Evolutionary conservation across 805 yeast genomes (phyloP), one percentile per base, ranked within the genome.

Genomic region (Suhomyces emberorum): DNA sequence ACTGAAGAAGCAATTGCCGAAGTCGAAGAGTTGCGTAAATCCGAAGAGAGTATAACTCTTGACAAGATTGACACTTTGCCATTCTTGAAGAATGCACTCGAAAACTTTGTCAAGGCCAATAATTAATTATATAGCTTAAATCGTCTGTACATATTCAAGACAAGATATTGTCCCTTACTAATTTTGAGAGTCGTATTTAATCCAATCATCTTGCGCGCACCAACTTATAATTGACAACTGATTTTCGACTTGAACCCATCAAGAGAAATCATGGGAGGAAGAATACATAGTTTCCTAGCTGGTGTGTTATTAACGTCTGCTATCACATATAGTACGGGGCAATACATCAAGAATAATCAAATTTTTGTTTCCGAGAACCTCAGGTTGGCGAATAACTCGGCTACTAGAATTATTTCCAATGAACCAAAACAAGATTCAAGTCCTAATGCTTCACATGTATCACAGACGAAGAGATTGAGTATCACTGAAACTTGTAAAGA

Each of bases 401-500:
- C 83, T 35, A 68, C 77, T 46, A 63, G 77, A 44, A 74, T 80
- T 30, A 69, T 75, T 34, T 59, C 73, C 10, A 66, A 75, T 21
- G 62, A 66, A 22, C 75, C 74, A 43, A 59, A 72, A 18, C 51
- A 65, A 5, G 61, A 70, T 35, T 71, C 72, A 20, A 53, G 65
- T 30, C 77, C 77, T 39, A 58, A 65, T 39, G 62, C 70, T 19
- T 53, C 54, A 21, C 53, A 54, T 20, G 42, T 44, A 10, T 35
- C 39, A 24, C 28, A 41, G 23, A 47, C 50, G 18, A 39, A 42
- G 15, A 70, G 84, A 20, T 59, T 65, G 8, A 55, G 61, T 16
- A 42, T 77, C 21, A 51, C 51, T 7, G 88, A 86, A 56, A 81
- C 88, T 0, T 65, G 75, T 42, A 83, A 80, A 46, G 95, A 85